Conservation (phyloP, 2,329 filamentous ascomycete genomes). For the Paraphaeosphaeria sporulosa region DNA sequence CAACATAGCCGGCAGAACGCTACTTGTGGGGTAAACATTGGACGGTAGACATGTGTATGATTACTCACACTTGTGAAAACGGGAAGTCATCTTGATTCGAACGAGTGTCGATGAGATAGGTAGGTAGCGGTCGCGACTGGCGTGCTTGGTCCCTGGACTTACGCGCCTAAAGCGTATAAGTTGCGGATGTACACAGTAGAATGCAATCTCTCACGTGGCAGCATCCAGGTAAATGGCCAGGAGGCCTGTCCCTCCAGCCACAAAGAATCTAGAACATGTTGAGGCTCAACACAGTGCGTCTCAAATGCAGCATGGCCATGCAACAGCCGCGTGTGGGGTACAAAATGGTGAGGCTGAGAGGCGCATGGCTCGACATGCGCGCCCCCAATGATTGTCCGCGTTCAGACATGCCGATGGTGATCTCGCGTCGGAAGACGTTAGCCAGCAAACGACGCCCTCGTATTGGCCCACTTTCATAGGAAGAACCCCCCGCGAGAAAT, state of each 20-base stretch:
- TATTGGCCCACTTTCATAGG: background rate
- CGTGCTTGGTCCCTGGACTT: background rate
- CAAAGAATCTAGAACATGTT: background rate
- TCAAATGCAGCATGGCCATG: background rate
- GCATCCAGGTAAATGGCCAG: background rate
- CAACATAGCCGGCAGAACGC: background rate
- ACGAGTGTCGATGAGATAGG: no score
- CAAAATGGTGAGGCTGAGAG: background rate
- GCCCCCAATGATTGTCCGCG: background rate
- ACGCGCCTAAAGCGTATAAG: background rate
- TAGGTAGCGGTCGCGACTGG: background rate
- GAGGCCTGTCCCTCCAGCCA: background rate
- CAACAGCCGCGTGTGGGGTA: conserved; percentile 3
- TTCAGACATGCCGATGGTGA: conserved; percentile 7
- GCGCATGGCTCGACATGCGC: background rate
- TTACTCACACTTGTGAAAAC: no score
- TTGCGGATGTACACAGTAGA: background rate
- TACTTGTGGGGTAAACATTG: no score
- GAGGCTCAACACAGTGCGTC: background rate
- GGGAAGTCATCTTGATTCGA: no score
- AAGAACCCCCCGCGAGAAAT: background rate
- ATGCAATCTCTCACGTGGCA: background rate
- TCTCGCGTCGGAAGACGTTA: background rate
- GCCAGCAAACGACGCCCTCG: background rate
- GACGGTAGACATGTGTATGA: no score